Evolutionary conservation across 352 stramenopile genomes (phyloP).

Genomic region (Globisporangium recalcitrans): DNA sequence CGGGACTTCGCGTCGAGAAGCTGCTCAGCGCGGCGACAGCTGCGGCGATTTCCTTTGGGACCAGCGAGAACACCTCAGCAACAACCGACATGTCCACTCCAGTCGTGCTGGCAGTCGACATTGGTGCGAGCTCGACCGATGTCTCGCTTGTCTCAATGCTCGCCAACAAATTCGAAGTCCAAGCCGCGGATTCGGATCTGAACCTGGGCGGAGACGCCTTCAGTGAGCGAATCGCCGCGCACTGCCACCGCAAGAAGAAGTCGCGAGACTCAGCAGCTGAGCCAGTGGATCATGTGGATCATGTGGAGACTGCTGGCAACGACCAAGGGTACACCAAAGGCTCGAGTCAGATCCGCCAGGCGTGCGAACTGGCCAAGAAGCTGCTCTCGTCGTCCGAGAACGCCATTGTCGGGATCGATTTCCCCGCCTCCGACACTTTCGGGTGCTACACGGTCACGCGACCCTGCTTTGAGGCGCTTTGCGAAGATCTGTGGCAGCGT

Average conservation of each 20-base stretch:
- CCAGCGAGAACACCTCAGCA: background rate
- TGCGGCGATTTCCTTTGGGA: constrained; percentile 21
- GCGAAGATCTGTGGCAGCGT: constrained; percentile 26
- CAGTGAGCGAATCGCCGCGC: constrained; percentile 21
- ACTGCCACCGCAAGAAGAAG: constrained; percentile 17
- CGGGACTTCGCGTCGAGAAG: constrained; percentile 20
- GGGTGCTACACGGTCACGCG: constrained; percentile 29
- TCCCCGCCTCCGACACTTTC: constrained; percentile 20
- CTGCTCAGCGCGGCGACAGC: constrained; percentile 37
- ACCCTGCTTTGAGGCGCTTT: constrained; percentile 31
- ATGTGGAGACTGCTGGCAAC: background rate
- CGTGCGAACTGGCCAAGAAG: constrained; percentile 35
- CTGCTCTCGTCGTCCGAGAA: constrained; percentile 32
- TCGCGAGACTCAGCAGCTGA: background rate
- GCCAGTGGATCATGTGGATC: background rate
- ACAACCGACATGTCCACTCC: background rate
- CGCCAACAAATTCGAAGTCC: constrained; percentile 6
- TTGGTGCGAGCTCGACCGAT: constrained; percentile 11
- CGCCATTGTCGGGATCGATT: constrained; percentile 30
- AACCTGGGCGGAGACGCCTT: constrained; percentile 22
- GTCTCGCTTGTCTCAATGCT: constrained; percentile 19
- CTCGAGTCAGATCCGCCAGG: constrained; percentile 25
- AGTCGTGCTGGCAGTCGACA: constrained; percentile 3
- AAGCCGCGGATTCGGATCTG: constrained; percentile 12
- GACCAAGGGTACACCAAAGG: constrained; percentile 8